phyloP scores from a whole-genome alignment of 768 basidiomycete species.

The Coprinellus micaceus region DNA sequence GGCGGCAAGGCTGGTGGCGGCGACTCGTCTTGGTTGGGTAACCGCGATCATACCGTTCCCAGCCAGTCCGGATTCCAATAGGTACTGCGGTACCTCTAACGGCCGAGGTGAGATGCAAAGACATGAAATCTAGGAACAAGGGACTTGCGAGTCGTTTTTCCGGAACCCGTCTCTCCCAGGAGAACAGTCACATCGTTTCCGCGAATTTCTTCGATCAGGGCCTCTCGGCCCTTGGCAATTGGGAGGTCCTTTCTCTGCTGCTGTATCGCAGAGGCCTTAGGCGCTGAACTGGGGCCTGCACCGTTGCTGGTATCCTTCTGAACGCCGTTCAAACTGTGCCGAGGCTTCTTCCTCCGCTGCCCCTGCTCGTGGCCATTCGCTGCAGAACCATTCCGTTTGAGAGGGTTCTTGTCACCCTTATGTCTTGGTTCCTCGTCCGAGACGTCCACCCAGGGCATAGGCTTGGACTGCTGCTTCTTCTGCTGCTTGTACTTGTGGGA shows the following conservation, averaged over 20 bases:
- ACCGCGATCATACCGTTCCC: slow-evolving; percentile 77
- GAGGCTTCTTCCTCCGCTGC: slow-evolving; percentile 33
- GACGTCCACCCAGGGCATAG: slow-evolving; percentile 38
- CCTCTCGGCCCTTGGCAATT: slow-evolving; percentile 74
- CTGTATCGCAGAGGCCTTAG: slow-evolving; percentile 40
- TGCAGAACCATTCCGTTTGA: slow-evolving; percentile 27
- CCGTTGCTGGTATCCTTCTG: slow-evolving; percentile 14
- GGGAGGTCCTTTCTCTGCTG: slow-evolving; percentile 71
- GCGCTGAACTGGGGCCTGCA: slow-evolving; percentile 22
- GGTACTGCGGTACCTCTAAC: slow-evolving; percentile 93
- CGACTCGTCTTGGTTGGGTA: slow-evolving; percentile 93
- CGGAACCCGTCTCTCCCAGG: slow-evolving; percentile 95
- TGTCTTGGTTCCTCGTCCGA: slow-evolving; percentile 35
- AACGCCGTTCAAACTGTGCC: slow-evolving; percentile 18
- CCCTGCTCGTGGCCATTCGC: slow-evolving; percentile 21
- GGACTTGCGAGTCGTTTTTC: slow-evolving; percentile 93
- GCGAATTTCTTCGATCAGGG: slow-evolving; percentile 66
- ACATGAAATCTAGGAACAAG: background rate
- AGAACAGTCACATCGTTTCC: slow-evolving; percentile 84
- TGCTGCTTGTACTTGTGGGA: slow-evolving; percentile 23
- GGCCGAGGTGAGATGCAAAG: background rate
- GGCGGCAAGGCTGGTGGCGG: slow-evolving; percentile 89
- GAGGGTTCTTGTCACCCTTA: slow-evolving; percentile 19
- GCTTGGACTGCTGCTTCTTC: slow-evolving; percentile 24
- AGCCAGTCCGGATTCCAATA: slow-evolving; percentile 77